Conservation (phyloP, 768 basidiomycete species). For the Pleurotus pulmonarius region DNA sequence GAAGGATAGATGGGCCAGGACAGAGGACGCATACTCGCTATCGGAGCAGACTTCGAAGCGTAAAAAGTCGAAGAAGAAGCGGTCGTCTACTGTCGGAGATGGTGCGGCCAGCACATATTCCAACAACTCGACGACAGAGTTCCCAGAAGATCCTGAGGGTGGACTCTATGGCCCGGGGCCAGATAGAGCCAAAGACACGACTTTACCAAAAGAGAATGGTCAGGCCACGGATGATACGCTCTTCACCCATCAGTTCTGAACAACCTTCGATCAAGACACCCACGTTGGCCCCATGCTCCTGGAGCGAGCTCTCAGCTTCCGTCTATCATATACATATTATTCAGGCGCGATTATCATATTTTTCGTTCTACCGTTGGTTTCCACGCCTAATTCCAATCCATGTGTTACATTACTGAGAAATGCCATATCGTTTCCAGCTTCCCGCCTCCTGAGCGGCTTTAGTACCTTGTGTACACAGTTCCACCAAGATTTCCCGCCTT, state of each 20-base stretch:
- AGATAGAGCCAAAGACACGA: conserved; percentile 13
- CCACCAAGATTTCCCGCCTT: neutral
- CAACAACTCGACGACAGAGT: conserved; percentile 38
- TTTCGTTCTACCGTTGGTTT: too few relatives aligned
- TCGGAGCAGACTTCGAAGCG: conserved; percentile 40
- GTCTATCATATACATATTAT: too few relatives aligned
- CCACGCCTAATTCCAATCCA: too few relatives aligned
- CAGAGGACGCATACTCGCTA: conserved; percentile 76
- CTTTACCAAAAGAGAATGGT: conserved; percentile 10
- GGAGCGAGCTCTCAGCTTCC: too few relatives aligned
- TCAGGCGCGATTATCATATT: too few relatives aligned
- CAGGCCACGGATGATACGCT: conserved; percentile 42
- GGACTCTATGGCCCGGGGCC: conserved; percentile 52
- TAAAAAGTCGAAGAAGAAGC: conserved; percentile 67
- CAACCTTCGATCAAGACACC: neutral
- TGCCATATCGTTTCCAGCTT: neutral
- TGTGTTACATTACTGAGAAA: too few relatives aligned
- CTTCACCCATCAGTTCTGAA: conserved; percentile 65
- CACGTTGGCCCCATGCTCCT: neutral
- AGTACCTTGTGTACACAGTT: neutral
- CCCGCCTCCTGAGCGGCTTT: neutral
- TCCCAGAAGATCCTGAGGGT: conserved; percentile 73
- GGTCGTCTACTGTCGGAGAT: conserved; percentile 36
- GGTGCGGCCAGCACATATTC: conserved; percentile 32
- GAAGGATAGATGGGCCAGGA: conserved; percentile 86